Conservation (phyloP, 495 filamentous ascomycete genomes). For the Aspergillus bridgeri region DNA sequence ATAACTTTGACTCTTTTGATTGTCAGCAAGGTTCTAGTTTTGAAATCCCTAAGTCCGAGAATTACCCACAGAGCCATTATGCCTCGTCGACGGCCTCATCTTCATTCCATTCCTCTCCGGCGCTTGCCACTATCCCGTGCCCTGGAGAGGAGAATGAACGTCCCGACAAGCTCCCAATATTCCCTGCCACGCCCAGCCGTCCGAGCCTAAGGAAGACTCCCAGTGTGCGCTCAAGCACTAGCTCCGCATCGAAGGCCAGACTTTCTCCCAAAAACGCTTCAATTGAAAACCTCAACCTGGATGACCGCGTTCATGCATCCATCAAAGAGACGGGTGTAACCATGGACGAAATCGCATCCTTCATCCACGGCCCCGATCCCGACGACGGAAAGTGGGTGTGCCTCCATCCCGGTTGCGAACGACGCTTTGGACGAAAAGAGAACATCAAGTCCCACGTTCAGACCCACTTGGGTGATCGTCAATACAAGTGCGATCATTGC, state of each 20-base stretch:
- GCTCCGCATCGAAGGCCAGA: slow-evolving; percentile 29
- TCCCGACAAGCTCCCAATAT: slow-evolving; percentile 27
- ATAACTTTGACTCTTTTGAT: slow-evolving; percentile 31
- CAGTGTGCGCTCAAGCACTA: slow-evolving; percentile 16
- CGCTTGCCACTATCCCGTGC: slow-evolving; percentile 44
- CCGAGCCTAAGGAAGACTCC: slow-evolving; percentile 14
- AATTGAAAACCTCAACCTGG: slow-evolving; percentile 45
- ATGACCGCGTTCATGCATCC: slow-evolving; percentile 47
- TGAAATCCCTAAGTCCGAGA: slow-evolving; percentile 27
- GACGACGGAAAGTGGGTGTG: slow-evolving; percentile 79
- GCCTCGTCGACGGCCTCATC: slow-evolving; percentile 40
- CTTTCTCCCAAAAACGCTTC: slow-evolving; percentile 37
- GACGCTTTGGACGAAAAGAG: slow-evolving; percentile 87
- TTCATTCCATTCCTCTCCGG: slow-evolving; percentile 46
- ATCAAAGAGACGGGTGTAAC: slow-evolving; percentile 75
- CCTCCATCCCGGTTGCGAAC: slow-evolving; percentile 72
- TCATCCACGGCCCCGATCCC: slow-evolving; percentile 75
- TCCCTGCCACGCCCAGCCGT: slow-evolving; percentile 25
- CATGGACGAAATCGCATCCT: slow-evolving; percentile 78
- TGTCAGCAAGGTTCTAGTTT: slow-evolving; percentile 29
- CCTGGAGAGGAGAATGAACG: slow-evolving; percentile 26
- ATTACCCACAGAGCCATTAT: slow-evolving; percentile 20
- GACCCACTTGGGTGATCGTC: slow-evolving; percentile 92
- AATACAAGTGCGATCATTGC: slow-evolving; percentile 85
- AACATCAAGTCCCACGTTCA: slow-evolving; percentile 98